phyloP scores from a whole-genome alignment of 371 early-diverging fungal species.

The Gilbertella persicaria region DNA sequence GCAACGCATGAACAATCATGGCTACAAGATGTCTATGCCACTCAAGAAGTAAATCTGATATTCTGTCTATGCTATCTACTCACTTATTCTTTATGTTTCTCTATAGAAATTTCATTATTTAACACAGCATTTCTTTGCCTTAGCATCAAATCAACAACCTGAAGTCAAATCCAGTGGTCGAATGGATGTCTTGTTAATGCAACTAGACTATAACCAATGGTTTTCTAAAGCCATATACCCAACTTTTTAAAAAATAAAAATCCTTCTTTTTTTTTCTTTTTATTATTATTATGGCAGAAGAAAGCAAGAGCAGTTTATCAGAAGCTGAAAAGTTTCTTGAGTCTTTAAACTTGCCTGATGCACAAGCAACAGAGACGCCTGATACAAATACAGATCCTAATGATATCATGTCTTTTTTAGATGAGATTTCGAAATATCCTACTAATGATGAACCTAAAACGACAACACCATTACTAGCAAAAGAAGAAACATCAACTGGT shows the following conservation, averaged over 20 bases:
- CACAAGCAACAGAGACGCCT: conserved; percentile 7
- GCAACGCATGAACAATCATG: conserved; percentile 15
- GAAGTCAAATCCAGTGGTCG: conserved; percentile 49
- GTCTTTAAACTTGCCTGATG: conserved; percentile 43
- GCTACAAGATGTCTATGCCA: conserved; percentile 33
- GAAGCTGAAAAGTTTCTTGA: conserved; percentile 56
- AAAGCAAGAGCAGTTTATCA: conserved; percentile 34
- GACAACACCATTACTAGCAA: not conserved
- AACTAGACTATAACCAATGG: conserved; percentile 70
- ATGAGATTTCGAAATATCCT: conserved; percentile 51
- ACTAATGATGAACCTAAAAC: conserved; percentile 9
- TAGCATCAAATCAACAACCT: conserved; percentile 34
- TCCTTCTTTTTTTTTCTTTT: not conserved
- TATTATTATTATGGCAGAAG: not conserved
- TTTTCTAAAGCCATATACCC: no score
- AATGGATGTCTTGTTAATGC: conserved; percentile 61
- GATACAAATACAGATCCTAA: conserved; percentile 35
- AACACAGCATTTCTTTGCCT: conserved; percentile 54
- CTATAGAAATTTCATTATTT: conserved; percentile 54
- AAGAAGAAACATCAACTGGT: conserved; percentile 1
- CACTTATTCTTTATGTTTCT: conserved; percentile 1
- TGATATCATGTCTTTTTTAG: conserved; percentile 56
- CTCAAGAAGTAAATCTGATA: not conserved
- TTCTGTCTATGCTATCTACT: not conserved
- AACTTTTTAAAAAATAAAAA: not conserved